phyloP scores from a whole-genome alignment of 345 rosid species.

The sweet orange (Citrus sinensis) region DNA sequence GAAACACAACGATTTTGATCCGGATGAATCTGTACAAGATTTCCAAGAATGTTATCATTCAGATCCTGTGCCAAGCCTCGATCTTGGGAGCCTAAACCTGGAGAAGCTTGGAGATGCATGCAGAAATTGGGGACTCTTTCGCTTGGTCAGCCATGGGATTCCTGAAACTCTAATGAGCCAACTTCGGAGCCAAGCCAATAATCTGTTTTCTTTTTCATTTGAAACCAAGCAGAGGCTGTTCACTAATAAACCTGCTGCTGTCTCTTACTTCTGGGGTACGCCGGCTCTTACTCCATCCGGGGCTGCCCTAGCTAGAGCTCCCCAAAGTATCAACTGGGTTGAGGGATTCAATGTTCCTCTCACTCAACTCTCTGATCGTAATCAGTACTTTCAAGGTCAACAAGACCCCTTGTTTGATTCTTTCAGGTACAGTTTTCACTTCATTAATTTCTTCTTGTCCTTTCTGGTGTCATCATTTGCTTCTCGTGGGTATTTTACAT shows the following conservation, averaged over 20 bases:
- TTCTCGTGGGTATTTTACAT: not conserved
- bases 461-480: not conserved
- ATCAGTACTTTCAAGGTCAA: not conserved
- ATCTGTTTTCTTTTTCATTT: constrained; percentile 47
- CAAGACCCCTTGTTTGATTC: constrained; percentile 31
- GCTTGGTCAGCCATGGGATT: constrained; percentile 63
- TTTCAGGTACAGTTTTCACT: constrained; percentile 51
- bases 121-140: constrained; percentile 65
- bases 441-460: not conserved
- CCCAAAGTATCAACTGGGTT: constrained; percentile 44
- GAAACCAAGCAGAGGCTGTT: constrained; percentile 39
- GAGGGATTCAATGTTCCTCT: constrained; percentile 71
- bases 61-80: constrained; percentile 44
- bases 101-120: constrained; percentile 50
- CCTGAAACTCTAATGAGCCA: constrained; percentile 38
- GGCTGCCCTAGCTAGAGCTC: constrained; percentile 34
- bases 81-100: constrained; percentile 40
- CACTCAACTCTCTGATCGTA: constrained; percentile 31
- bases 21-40: not conserved
- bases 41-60: constrained; percentile 10
- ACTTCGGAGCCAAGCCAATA: constrained; percentile 38
- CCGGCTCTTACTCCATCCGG: constrained; percentile 65
- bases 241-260: constrained; percentile 25
- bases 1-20: constrained; percentile 8
- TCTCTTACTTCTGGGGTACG: constrained; percentile 83